Conservation (phyloP, 257 asterid genomes). For the Verbena officinalis region DNA sequence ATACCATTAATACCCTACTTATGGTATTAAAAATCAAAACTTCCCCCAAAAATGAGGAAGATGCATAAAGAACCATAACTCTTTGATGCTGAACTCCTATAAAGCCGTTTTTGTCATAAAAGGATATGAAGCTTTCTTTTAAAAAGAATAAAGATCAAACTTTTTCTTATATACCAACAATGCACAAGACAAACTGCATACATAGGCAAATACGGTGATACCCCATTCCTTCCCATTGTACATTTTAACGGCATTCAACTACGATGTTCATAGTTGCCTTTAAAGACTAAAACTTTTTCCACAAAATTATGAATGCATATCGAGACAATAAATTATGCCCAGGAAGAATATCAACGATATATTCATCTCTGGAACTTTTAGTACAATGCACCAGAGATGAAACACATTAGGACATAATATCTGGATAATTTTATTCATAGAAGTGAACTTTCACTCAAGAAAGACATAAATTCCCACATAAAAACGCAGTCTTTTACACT, state of each 20-base stretch:
- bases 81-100: constrained; percentile 11
- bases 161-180: constrained; percentile 18
- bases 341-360: background rate
- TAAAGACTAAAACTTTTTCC: constrained; percentile 9
- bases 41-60: background rate
- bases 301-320: constrained; percentile 8
- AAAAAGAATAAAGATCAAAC: constrained; percentile 21
- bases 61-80: background rate
- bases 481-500: background rate
- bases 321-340: background rate
- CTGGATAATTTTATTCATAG: background rate
- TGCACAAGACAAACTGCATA: constrained; percentile 8
- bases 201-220: background rate
- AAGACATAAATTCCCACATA: constrained; percentile 1
- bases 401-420: background rate
- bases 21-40: constrained; percentile 11
- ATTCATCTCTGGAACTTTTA: background rate
- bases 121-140: background rate
- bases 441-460: constrained; percentile 19
- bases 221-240: background rate
- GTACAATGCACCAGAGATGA: background rate
- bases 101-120: constrained; percentile 1
- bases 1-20: background rate
- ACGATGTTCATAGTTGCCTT: background rate
- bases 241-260: background rate